phyloP scores from a whole-genome alignment of 495 filamentous ascomycete genomes.

The Sphaerosporella brunnea region DNA sequence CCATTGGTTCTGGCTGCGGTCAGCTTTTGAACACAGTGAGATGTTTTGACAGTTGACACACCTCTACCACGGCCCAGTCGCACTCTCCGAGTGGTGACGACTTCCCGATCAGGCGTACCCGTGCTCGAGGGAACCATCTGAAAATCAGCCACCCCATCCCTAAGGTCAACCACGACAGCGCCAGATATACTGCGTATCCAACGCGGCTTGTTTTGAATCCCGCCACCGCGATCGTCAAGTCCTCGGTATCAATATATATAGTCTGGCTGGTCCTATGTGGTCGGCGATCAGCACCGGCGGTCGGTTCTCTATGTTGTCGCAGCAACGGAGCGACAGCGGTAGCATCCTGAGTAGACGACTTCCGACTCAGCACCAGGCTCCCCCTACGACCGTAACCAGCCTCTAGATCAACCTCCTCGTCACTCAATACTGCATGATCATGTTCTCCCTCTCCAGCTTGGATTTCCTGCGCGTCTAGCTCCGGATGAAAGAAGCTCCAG shows the following conservation, averaged over 20 bases:
- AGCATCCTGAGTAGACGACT: slow-evolving; percentile 32
- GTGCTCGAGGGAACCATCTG: slow-evolving; percentile 79
- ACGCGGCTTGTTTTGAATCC: slow-evolving; percentile 61
- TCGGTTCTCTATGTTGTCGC: background rate
- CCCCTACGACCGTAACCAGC: slow-evolving; percentile 30
- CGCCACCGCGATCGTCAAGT: slow-evolving; percentile 78
- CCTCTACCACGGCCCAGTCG: slow-evolving; percentile 82
- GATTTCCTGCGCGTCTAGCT: slow-evolving; percentile 37
- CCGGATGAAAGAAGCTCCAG: slow-evolving; percentile 65
- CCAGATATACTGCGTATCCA: slow-evolving; percentile 50
- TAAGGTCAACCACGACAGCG: slow-evolving; percentile 49
- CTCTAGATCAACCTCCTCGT: slow-evolving; percentile 34
- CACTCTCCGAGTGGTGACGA: slow-evolving; percentile 50
- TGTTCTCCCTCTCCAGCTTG: slow-evolving; percentile 36
- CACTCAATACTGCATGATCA: too few species aligned
- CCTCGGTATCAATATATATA: slow-evolving; percentile 80
- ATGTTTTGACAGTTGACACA: slow-evolving; percentile 24
- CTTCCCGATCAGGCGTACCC: slow-evolving; percentile 55
- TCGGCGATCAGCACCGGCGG: background rate
- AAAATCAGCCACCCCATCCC: slow-evolving; percentile 70
- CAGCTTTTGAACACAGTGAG: too few species aligned
- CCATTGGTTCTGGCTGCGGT: slow-evolving; percentile 88
- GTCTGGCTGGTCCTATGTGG: slow-evolving; percentile 55
- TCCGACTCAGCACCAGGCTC: slow-evolving; percentile 31
- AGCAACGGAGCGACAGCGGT: slow-evolving; percentile 33